These are phyloP conservation scores for Lolium rigidum DNA, from an alignment of 176 grass and related monocot species.

Conservation along the genomic window DNA sequence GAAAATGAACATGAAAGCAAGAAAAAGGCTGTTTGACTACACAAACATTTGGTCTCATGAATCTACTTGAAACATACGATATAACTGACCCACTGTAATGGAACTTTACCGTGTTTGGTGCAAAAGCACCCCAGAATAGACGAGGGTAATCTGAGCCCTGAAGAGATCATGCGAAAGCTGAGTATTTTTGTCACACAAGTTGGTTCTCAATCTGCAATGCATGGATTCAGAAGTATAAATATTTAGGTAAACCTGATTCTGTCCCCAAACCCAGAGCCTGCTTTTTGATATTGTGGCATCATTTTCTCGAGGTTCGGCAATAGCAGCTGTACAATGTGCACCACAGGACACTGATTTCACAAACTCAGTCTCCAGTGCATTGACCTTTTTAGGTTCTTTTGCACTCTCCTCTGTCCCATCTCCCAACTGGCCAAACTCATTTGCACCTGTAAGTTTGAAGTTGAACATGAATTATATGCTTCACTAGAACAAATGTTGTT, in stretches of 20 bases:
- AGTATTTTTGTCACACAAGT: slow-evolving; percentile 31
- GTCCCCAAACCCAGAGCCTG: slow-evolving; percentile 94
- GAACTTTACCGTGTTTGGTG: slow-evolving; percentile 82
- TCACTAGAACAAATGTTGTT: background rate
- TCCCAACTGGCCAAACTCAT: slow-evolving; percentile 97
- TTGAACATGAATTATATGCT: slow-evolving; percentile 32
- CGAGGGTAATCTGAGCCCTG: slow-evolving; percentile 91
- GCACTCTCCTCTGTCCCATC: slow-evolving; percentile 88
- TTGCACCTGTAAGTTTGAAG: slow-evolving; percentile 68
- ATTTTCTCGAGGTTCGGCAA: slow-evolving; percentile 86
- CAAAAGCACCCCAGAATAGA: slow-evolving; percentile 83
- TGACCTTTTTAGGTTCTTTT: slow-evolving; percentile 79
- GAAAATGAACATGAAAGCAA: background rate
- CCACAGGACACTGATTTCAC: slow-evolving; percentile 97
- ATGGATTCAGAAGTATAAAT: slow-evolving; percentile 4
- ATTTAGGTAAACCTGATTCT: slow-evolving; percentile 81
- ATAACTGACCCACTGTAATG: slow-evolving; percentile 19
- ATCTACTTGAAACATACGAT: slow-evolving; percentile 29
- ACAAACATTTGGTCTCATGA: slow-evolving; percentile 25
- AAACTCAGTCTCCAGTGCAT: slow-evolving; percentile 70
- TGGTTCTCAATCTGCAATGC: slow-evolving; percentile 18
- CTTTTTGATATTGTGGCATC: slow-evolving; percentile 72
- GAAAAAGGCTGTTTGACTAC: background rate
- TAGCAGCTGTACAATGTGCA: slow-evolving; percentile 93
- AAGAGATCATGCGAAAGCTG: slow-evolving; percentile 45